Evolutionary conservation across 2,329 filamentous ascomycete genomes (phyloP), one percentile per base, ranked within the genome.

Genomic region (Stagonosporopsis chrysanthemi): DNA sequence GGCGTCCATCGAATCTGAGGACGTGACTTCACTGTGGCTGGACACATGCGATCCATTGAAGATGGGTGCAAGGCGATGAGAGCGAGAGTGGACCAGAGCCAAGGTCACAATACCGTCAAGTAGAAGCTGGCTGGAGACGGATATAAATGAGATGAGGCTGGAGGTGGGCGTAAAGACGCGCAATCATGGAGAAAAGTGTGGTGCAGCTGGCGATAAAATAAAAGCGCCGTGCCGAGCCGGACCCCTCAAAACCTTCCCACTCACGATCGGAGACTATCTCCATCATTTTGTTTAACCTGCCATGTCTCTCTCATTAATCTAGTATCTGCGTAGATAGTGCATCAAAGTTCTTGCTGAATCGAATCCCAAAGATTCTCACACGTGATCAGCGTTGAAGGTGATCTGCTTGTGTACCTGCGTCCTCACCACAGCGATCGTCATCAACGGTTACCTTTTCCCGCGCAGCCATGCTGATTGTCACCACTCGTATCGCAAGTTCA

Each of bases 391-490:
- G 36, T 19, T 19, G 17, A 22, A 5, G 3, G 11, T 11, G 17
- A 39, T 11, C 17, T 39, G n/a, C 36, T 39, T 39, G 36, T 39
- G 36, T 39, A 19, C 36, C 36, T 39, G 36, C 36, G 36, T 39
- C 7, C 11, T 8, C 24, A 33, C 17, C 39, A 24, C 31, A 39
- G 15, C 39, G 22, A 33, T n/a, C 8, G 19, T 5, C 39, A 19
- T n/a, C 0, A 3, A n/a, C 14, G 44, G 31, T 33, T 55, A 49
- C 49, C 45, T 5, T 44, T 43, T 39, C 29, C 44, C 36, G 44
- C 14, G 2, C 17, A 17, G 28, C 7, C 2, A 24, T 41, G 28
- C 29, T 4, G 28, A 6, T 42, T 22, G 40, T 55, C 52, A 41
- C 28, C 12, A 38, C 19, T 33, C 17, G 17, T 9, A 33, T 17